Evolutionary conservation across 768 basidiomycete genomes (phyloP).

Genomic region (Boletus rubroflammeus): DNA sequence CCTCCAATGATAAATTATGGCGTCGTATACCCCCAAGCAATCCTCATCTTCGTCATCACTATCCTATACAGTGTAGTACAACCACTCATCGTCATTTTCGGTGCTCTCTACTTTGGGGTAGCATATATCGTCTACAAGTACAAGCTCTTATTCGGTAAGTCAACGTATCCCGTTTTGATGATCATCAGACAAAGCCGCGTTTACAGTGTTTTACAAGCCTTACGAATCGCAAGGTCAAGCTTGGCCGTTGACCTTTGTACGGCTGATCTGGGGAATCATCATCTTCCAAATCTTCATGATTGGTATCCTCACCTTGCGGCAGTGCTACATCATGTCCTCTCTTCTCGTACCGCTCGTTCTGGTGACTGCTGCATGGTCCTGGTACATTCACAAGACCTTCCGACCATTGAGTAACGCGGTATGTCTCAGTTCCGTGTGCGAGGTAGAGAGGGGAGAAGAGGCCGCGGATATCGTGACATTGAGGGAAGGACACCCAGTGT

Average conservation of each 20-base stretch:
- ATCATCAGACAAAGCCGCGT: not conserved
- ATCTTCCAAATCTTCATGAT: conserved; percentile 97
- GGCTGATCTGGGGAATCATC: conserved; percentile 88
- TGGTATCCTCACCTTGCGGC: conserved; percentile 77
- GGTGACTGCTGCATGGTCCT: conserved; percentile 77
- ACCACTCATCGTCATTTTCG: conserved; percentile 92
- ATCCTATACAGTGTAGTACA: conserved; percentile 94
- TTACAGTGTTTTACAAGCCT: conserved; percentile 92
- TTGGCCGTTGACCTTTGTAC: conserved; percentile 93
- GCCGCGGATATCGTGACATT: conserved; percentile 73
- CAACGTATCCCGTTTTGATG: not conserved
- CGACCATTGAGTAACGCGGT: conserved; percentile 76
- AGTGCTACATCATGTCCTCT: conserved; percentile 54
- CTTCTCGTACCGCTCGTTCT: conserved; percentile 73
- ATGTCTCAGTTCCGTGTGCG: conserved; percentile 79
- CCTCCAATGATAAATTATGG: conserved; percentile 99
- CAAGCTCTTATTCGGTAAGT: conserved; percentile 88
- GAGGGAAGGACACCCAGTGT: conserved; percentile 81
- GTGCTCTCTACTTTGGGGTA: conserved; percentile 94
- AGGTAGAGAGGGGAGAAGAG: conserved; percentile 87
- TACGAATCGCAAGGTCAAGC: conserved; percentile 97
- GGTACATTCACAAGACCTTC: conserved; percentile 67
- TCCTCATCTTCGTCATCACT: conserved; percentile 93
- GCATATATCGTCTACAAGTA: conserved; percentile 98
- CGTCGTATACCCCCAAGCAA: conserved; percentile 93